Evolutionary conservation across 2,329 filamentous ascomycete species (phyloP).

Genomic region (Colletotrichum truncatum): DNA sequence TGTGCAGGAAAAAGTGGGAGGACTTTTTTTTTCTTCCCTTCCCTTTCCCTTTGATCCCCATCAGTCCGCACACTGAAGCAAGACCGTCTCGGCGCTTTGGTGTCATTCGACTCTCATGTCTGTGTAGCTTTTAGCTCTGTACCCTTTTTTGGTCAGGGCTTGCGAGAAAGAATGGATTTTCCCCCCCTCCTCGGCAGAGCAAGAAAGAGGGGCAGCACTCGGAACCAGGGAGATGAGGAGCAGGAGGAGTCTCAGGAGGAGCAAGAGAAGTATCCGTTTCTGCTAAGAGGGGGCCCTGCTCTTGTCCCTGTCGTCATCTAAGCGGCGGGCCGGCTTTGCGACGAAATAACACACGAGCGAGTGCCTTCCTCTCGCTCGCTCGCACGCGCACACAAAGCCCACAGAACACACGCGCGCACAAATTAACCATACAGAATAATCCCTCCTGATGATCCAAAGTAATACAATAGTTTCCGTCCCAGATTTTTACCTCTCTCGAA

Average conservation of each 20-base stretch:
- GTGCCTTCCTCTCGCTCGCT: not conserved
- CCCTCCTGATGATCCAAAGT: conserved; percentile 3
- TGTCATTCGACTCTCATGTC: not conserved
- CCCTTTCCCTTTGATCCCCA: not conserved
- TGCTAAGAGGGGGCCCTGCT: conserved; percentile 6
- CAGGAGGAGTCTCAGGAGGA: not conserved
- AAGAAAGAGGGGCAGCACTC: not conserved
- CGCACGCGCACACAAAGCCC: conserved; percentile 13
- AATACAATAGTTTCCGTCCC: conserved; percentile 8
- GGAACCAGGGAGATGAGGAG: not conserved
- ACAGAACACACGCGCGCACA: not conserved
- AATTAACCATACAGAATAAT: conserved; percentile 18
- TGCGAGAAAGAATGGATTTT: not conserved
- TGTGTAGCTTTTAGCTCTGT: not conserved
- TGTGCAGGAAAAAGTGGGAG: conserved; percentile 31
- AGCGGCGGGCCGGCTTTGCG: conserved; percentile 15
- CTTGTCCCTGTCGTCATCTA: conserved; percentile 22
- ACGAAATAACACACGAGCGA: not conserved
- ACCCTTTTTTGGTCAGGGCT: not conserved
- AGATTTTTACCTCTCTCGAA: conserved; percentile 2
- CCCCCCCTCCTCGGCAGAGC: not conserved
- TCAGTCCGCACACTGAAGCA: not conserved
- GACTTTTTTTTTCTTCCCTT: not conserved
- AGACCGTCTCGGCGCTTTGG: not conserved
- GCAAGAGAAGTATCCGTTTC: not conserved